Evolutionary conservation across 2,329 filamentous ascomycete species (phyloP).

Genomic region (Aspergillus sp.): DNA sequence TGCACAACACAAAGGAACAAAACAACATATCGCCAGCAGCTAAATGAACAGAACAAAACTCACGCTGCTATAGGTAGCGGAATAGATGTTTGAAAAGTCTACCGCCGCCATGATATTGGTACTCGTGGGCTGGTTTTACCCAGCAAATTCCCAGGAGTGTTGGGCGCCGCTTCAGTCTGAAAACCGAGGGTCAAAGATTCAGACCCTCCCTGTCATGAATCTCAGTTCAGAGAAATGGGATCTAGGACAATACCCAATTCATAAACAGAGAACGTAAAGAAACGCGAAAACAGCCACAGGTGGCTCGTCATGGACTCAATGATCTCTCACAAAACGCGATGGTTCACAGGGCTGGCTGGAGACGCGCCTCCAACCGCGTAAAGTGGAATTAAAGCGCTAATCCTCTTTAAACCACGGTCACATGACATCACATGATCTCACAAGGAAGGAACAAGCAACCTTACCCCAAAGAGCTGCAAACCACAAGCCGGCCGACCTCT

Average conservation of each 20-base stretch:
- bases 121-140: conserved; percentile 20
- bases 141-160: conserved; percentile 23
- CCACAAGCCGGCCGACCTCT: conserved; percentile 22
- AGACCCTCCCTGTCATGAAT: conserved; percentile 12
- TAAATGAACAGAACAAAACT: conserved; percentile 20
- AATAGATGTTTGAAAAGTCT: conserved; percentile 54
- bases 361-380: conserved; percentile 40
- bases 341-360: conserved; percentile 22
- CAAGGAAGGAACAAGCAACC: conserved; percentile 30
- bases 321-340: conserved; percentile 27
- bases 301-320: conserved; percentile 30
- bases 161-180: conserved; percentile 10
- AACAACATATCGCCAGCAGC: neutral
- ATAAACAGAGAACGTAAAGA: conserved; percentile 11
- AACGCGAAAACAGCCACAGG: conserved; percentile 28
- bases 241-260: conserved; percentile 13
- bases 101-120: conserved; percentile 35
- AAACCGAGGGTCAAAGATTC: conserved; percentile 10
- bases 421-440: conserved; percentile 26
- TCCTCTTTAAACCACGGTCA: conserved; percentile 13
- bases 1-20: neutral
- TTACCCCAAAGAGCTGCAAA: conserved; percentile 27
- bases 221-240: neutral
- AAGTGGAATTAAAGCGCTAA: conserved; percentile 36
- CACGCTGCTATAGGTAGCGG: conserved; percentile 66